Base-by-base conservation (phyloP, 768 basidiomycete species). In the Russula dissimulans region DNA sequence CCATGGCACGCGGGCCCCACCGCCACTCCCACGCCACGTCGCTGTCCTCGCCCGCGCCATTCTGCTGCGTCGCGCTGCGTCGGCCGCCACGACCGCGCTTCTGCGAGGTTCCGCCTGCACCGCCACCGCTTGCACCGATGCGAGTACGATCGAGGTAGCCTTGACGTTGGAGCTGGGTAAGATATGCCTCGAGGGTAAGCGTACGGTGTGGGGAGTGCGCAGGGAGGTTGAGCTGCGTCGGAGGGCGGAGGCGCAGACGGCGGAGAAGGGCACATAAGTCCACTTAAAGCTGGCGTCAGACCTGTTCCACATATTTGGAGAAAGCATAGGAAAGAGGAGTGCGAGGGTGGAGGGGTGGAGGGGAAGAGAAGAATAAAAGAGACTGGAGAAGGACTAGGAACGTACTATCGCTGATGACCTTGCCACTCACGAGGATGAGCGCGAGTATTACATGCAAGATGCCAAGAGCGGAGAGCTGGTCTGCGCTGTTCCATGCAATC, bases 1-100 rank as follows among this genome's bases (percentile, higher is more conserved):
- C 81, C 42, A 86, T 80, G 2, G 92, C 85, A 32, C 90, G 79
- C 31, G 79, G 75, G 3, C 93, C 94, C 94, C 94, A 97, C 17
- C 83, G 80, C 91, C 90, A 92, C 67, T 92, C 89, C 61, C 77
- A 81, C 15, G 74, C 71, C 14, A 72, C 71, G 15, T 76, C 79
- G 7, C 73, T 71, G 18, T 72, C 71, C 41, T 73, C 75, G 26
- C 65, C 48, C 0, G 41, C 38, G 3, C 29, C 54, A 36, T 10
- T 36, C 3, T 55, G 58, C 39, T 66, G 63, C 65, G 49, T 72
- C 74, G 61, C 72, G 17, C 56, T 78, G 73, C 75, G 73, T 5
- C 74, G 68, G 18, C 77, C 34, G 29, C 57, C n/a, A 3, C 87
- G 80, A 48, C 78, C 80, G 22, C 83, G 81, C 64, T 86, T 87